These are phyloP conservation scores for Cornus florida DNA, from an alignment of 148 eudicot genomes.

Conservation along the genomic window DNA sequence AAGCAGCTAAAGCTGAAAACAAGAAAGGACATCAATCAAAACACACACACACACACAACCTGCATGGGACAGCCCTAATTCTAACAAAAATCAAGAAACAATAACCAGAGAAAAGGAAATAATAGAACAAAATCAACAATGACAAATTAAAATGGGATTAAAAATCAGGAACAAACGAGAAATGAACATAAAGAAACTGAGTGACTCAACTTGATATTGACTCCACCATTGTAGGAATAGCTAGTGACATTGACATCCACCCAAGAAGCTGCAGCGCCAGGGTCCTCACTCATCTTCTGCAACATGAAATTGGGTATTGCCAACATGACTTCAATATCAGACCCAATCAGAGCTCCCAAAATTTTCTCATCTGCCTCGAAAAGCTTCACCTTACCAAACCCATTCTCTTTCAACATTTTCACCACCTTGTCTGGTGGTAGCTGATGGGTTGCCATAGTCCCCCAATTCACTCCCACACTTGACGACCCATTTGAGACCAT, in stretches of 20 bases:
- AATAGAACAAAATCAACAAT: no score
- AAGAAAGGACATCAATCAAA: no score
- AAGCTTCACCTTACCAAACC: slow-evolving; percentile 79
- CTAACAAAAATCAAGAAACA: no score
- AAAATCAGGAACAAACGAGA: no score
- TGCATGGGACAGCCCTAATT: no score
- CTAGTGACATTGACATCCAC: slow-evolving; percentile 77
- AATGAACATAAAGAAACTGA: no score
- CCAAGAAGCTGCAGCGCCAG: slow-evolving; percentile 69
- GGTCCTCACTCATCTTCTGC: slow-evolving; percentile 59
- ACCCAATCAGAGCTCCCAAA: slow-evolving; percentile 64
- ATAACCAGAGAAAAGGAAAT: no score
- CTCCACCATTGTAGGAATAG: slow-evolving; percentile 74
- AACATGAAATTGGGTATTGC: slow-evolving; percentile 90
- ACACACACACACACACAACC: no score
- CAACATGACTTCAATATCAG: slow-evolving; percentile 77
- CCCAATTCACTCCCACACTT: slow-evolving; percentile 93
- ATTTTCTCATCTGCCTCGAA: slow-evolving; percentile 82
- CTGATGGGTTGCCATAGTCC: slow-evolving; percentile 78
- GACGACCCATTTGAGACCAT: slow-evolving; percentile 16
- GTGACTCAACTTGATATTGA: slow-evolving; percentile 66
- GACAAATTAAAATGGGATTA: no score
- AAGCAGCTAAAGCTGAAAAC: slow-evolving; percentile 1
- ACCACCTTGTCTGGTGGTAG: slow-evolving; percentile 71
- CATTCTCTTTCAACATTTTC: slow-evolving; percentile 74